Percentiles rank a stretch among this genome's conserved stretches.
Conservation (phyloP, 495 filamentous ascomycete species). For the Aspergillus panamensis region DNA sequence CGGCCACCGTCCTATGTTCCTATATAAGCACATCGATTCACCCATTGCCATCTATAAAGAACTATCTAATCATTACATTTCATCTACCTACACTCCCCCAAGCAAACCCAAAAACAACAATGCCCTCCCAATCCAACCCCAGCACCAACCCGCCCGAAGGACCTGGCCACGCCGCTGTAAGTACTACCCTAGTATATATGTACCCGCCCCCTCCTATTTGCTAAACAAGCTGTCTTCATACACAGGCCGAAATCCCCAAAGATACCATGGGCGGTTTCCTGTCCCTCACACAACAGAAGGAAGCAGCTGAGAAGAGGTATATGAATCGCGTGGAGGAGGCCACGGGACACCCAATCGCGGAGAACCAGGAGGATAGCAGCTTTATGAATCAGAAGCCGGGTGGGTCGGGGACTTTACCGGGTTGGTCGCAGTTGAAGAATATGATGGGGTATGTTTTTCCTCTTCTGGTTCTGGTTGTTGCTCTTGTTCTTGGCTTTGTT, state of each 20-base stretch:
- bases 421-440: conserved; percentile 28
- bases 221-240: background rate
- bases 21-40: no score
- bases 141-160: conserved; percentile 23
- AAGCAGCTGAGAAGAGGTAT: conserved; percentile 26
- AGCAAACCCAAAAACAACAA: background rate
- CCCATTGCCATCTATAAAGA: background rate
- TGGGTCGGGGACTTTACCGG: conserved; percentile 31
- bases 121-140: conserved; percentile 5
- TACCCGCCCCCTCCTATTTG: background rate
- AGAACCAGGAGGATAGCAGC: conserved; percentile 37
- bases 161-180: conserved; percentile 29
- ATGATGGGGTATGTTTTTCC: conserved; percentile 30
- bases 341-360: conserved; percentile 16
- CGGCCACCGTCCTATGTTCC: no score
- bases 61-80: background rate
- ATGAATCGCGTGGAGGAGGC: conserved; percentile 20
- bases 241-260: conserved; percentile 24
- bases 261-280: conserved; percentile 32
- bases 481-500: no score
- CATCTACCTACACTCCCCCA: background rate
- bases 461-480: background rate
- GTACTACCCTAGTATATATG: no score
- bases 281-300: conserved; percentile 34
- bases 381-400: conserved; percentile 38